Evolutionary conservation across 179 eudicot species (phyloP), one percentile per base, ranked within the genome.

Genomic region (Sideroxylon spinosum): DNA sequence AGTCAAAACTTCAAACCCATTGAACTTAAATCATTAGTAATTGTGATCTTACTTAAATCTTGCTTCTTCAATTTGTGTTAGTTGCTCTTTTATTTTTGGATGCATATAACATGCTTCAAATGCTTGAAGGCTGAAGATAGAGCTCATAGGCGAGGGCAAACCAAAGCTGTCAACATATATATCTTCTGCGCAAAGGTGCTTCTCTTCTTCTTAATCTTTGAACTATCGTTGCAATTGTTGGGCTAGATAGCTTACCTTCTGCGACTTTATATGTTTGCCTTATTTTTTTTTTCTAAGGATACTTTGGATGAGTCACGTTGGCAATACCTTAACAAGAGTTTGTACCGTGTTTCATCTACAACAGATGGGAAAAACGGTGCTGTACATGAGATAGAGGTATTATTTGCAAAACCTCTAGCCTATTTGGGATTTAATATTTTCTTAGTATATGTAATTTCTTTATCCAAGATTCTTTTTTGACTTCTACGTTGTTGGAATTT

Each of bases 101-200:
- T 78, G 73, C 72, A 73, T 78, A 16, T 67, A 29, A 20, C 46
- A 16, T 75, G 32, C 53, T 65, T 37, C 69, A 3, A 76, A 80
- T 71, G 14, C 81, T 74, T 85, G 80, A 79, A 96, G 99, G 99
- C 99, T 71, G 99, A 96, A 85, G 92, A 87, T 86, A 86, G 99
- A 88, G 97, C 98, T 25, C 99, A 96, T 78, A 94, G 99, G 81
- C 86, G 89, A 79, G 99, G 99, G 49, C 99, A 96, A 84, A 91
- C 89, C 57, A 92, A 91, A 79, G 91, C 93, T 48, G 98, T 96
- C 81, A 94, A 96, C 80, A 82, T 94, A 68, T 96, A 96, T 78
- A 89, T 96, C 78, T 96, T 96, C 76, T 92, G 97, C 84, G 99
- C 97, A 20, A 94, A 90, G 98, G 99, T 94, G 23, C 62, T 68